Percentiles rank a stretch among this genome's conserved stretches.
phyloP scores from a whole-genome alignment of 768 basidiomycete genomes.

The Clitopilus hobsonii region DNA sequence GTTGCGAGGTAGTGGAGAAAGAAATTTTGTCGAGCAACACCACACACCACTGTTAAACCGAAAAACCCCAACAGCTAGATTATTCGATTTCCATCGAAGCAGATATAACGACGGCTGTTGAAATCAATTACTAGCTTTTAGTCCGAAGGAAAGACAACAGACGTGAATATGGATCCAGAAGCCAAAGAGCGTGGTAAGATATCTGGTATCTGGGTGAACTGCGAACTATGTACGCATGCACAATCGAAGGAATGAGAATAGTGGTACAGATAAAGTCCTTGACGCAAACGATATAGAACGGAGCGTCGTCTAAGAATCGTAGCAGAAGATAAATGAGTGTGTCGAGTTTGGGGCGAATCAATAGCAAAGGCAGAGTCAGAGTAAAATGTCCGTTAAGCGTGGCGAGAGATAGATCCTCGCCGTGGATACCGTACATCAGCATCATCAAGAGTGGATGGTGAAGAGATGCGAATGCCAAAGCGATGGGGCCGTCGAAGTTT shows the following conservation, averaged over 20 bases:
- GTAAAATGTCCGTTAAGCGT: slow-evolving; percentile 14
- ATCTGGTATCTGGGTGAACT: background rate
- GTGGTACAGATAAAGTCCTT: background rate
- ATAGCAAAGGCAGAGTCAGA: background rate
- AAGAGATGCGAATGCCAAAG: slow-evolving; percentile 43
- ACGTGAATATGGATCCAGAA: background rate
- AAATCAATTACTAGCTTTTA: background rate
- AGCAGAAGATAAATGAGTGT: background rate
- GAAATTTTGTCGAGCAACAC: background rate
- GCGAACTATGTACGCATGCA: background rate
- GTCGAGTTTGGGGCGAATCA: background rate
- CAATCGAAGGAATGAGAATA: background rate
- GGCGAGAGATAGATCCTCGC: slow-evolving; percentile 23
- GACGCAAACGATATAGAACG: background rate
- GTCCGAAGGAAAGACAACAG: background rate
- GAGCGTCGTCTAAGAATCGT: background rate
- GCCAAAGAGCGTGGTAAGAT: background rate
- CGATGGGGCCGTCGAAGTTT: slow-evolving; percentile 20
- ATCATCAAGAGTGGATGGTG: slow-evolving; percentile 30
- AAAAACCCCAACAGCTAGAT: background rate
- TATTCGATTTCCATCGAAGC: slow-evolving; percentile 3
- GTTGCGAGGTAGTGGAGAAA: background rate
- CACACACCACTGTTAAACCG: slow-evolving; percentile 1
- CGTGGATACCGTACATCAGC: slow-evolving; percentile 23
- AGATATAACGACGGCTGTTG: background rate